Conservation (phyloP, 2,329 filamentous ascomycete genomes). For the Paecilomyces variotii region DNA sequence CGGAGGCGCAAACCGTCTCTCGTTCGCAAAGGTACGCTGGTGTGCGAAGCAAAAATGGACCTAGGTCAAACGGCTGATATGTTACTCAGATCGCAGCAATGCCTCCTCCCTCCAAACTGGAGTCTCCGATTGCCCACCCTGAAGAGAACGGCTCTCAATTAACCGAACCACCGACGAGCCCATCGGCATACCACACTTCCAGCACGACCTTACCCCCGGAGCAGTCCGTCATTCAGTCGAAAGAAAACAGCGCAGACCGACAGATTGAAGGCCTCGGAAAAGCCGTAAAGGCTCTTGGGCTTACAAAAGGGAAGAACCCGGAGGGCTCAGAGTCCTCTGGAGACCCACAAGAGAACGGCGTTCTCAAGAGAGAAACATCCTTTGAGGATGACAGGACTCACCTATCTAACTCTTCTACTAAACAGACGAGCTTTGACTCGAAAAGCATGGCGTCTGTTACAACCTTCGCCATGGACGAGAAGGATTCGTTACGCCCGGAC, state of each 20-base stretch:
- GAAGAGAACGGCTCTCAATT: conserved; percentile 18
- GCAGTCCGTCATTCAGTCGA: conserved; percentile 9
- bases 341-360: conserved; percentile 19
- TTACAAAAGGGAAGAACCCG: conserved; percentile 20
- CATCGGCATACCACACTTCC: conserved; percentile 11
- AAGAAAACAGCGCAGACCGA: conserved; percentile 13
- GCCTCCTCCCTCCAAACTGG: conserved; percentile 24
- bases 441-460: conserved; percentile 92
- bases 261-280: conserved; percentile 23
- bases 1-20: conserved; percentile 39
- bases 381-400: conserved; percentile 43
- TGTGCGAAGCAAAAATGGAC: conserved; percentile 4
- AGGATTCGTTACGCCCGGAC: conserved; percentile 87
- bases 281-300: conserved; percentile 25
- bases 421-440: conserved; percentile 82
- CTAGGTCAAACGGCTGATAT: conserved; percentile 11
- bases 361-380: conserved; percentile 27
- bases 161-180: conserved; percentile 10
- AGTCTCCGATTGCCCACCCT: conserved; percentile 16
- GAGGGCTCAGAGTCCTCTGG: conserved; percentile 18
- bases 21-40: conserved; percentile 64
- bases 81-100: conserved; percentile 36
- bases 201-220: conserved; percentile 11
- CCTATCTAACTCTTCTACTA: conserved; percentile 57
- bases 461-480: conserved; percentile 93